Conservation (phyloP, 495 filamentous ascomycete genomes). For the Penicillium silybi region DNA sequence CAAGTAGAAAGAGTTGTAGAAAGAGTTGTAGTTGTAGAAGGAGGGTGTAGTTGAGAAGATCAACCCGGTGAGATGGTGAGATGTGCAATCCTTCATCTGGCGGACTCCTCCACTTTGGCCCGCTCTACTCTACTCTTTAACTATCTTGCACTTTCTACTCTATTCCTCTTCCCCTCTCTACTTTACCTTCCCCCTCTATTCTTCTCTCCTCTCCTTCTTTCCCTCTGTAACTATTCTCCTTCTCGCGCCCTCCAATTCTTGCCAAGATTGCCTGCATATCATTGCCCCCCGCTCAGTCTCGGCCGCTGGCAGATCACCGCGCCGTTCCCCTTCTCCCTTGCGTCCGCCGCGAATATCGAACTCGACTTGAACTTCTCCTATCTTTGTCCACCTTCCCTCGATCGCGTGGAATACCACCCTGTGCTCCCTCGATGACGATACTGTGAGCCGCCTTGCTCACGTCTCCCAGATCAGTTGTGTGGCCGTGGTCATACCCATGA, state of each 20-base stretch:
- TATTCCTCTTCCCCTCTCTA: background rate
- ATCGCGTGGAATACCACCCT: background rate
- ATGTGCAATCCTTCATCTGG: background rate
- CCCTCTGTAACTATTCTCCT: background rate
- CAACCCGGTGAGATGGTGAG: background rate
- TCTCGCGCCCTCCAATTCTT: slow-evolving; percentile 2
- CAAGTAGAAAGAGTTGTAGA: background rate
- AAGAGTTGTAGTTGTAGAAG: no score
- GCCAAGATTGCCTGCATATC: slow-evolving; percentile 21
- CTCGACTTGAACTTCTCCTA: slow-evolving; percentile 5
- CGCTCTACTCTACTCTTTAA: background rate
- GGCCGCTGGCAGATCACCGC: slow-evolving; percentile 20
- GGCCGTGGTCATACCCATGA: slow-evolving; percentile 33
- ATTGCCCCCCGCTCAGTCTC: slow-evolving; percentile 20
- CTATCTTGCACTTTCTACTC: background rate
- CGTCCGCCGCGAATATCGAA: slow-evolving; percentile 10
- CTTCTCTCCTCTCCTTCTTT: background rate
- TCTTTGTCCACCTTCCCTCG: slow-evolving; percentile 13
- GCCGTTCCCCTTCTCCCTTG: slow-evolving; percentile 26
- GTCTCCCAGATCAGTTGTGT: slow-evolving; percentile 6
- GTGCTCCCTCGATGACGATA: slow-evolving; percentile 19
- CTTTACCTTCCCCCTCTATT: background rate
- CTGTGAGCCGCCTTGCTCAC: slow-evolving; percentile 2
- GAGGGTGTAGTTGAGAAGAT: background rate
- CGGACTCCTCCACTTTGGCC: slow-evolving; percentile 3